phyloP scores from a whole-genome alignment of 352 stramenopile species.

The Pythium oligandrum region DNA sequence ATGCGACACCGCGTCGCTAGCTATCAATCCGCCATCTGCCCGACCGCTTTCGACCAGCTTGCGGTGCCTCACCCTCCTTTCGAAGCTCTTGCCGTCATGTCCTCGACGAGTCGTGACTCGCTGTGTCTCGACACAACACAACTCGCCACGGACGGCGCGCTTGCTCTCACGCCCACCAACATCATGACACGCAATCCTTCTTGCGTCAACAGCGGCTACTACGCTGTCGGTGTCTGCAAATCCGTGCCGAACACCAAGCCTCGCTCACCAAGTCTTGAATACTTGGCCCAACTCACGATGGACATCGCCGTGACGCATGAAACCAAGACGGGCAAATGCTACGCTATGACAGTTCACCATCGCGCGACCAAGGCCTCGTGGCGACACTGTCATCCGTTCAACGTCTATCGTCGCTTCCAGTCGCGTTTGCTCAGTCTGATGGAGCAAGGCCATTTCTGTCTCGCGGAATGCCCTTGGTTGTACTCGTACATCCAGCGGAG shows the following conservation, averaged over 20 bases:
- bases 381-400: conserved; percentile 26
- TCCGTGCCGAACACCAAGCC: not conserved
- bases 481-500: conserved; percentile 58
- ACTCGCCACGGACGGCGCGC: too few relatives aligned
- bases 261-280: conserved; percentile 22
- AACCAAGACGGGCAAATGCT: conserved; percentile 20
- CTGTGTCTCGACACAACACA: too few relatives aligned
- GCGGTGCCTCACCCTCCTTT: too few relatives aligned
- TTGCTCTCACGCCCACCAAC: not conserved
- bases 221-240: conserved; percentile 12
- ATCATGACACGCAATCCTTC: conserved; percentile 4
- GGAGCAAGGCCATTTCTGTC: conserved; percentile 49
- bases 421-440: conserved; percentile 38
- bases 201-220: conserved; percentile 9
- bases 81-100: too few relatives aligned
- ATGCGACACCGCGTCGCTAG: too few relatives aligned
- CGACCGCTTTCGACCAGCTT: too few relatives aligned
- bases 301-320: conserved; percentile 7
- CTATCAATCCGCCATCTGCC: too few relatives aligned
- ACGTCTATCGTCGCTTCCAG: conserved; percentile 46
- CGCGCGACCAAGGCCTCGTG: conserved; percentile 18
- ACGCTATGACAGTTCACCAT: conserved; percentile 26
- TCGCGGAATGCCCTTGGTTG: conserved; percentile 59
- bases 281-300: conserved; percentile 37
- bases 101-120: too few relatives aligned